Evolutionary conservation across 306 rosid genomes (phyloP).

Genomic region (Cercis canadensis): DNA sequence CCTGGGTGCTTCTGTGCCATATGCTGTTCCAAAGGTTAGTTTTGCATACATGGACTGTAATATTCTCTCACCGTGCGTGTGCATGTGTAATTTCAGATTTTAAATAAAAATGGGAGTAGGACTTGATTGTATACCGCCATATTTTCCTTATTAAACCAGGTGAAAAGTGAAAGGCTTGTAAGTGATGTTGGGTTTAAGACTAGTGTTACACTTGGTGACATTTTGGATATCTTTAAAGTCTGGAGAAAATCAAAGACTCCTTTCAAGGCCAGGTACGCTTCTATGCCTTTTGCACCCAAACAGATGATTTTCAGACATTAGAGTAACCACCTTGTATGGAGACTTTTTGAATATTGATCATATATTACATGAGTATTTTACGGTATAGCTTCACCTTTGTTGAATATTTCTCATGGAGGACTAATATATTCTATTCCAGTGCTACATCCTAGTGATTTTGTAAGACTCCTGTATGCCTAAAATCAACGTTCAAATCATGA

Average conservation of each 20-base stretch:
- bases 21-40: constrained; percentile 91
- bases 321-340: too few relatives aligned
- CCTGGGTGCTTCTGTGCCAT: constrained; percentile 81
- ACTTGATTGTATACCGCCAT: constrained; percentile 7
- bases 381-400: too few relatives aligned
- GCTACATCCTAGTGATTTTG: too few relatives aligned
- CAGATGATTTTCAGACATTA: too few relatives aligned
- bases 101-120: neutral
- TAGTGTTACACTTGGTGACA: constrained; percentile 67
- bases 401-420: too few relatives aligned
- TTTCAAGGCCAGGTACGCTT: constrained; percentile 73
- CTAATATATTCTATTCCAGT: too few relatives aligned
- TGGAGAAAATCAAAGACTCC: constrained; percentile 63
- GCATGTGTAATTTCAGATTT: neutral
- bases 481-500: too few relatives aligned
- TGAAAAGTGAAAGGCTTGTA: constrained; percentile 65
- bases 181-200: constrained; percentile 81
- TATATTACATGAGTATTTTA: too few relatives aligned
- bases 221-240: constrained; percentile 60
- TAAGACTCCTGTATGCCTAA: too few relatives aligned
- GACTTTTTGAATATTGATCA: too few relatives aligned
- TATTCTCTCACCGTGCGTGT: neutral
- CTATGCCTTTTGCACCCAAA: constrained; percentile 8
- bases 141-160: constrained; percentile 56
- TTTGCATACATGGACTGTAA: constrained; percentile 12